A percentile compares a stretch with the other conserved stretches of the same genome.
These are phyloP conservation scores for Penicillium macrosclerotiorum DNA, from an alignment of 495 filamentous ascomycete species.

Conservation along the genomic window DNA sequence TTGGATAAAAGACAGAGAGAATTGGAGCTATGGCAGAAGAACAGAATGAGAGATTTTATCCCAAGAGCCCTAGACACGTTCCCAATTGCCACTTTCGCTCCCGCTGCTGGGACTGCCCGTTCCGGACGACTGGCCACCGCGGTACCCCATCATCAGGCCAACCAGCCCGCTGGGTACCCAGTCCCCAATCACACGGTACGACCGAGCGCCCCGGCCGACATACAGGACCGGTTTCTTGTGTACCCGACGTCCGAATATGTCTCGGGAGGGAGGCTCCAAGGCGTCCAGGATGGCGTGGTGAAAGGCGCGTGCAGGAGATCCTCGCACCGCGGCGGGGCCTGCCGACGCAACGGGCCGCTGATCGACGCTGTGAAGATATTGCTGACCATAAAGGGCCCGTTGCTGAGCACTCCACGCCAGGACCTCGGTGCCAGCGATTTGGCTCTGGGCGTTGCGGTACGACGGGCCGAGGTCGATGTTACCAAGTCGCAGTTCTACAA, in stretches of 20 bases:
- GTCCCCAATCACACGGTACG: slow-evolving; percentile 82
- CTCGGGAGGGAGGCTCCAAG: slow-evolving; percentile 48
- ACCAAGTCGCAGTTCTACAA: slow-evolving; percentile 83
- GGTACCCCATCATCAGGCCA: slow-evolving; percentile 83
- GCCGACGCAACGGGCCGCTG: slow-evolving; percentile 42
- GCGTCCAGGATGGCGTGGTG: slow-evolving; percentile 89
- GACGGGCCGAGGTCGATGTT: slow-evolving; percentile 67
- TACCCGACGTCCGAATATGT: slow-evolving; percentile 38
- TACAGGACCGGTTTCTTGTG: slow-evolving; percentile 55
- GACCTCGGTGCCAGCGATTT: slow-evolving; percentile 57
- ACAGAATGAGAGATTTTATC: not conserved
- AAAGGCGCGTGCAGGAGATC: slow-evolving; percentile 69
- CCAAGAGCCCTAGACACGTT: slow-evolving; percentile 26
- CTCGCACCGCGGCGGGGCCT: slow-evolving; percentile 49
- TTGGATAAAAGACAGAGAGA: too few relatives aligned
- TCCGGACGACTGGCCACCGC: slow-evolving; percentile 32
- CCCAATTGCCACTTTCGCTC: slow-evolving; percentile 42
- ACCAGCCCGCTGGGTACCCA: slow-evolving; percentile 80
- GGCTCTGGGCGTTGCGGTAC: slow-evolving; percentile 39
- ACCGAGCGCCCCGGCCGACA: slow-evolving; percentile 75
- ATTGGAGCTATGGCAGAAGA: not conserved
- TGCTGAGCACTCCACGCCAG: slow-evolving; percentile 62
- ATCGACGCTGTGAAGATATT: slow-evolving; percentile 45
- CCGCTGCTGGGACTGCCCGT: slow-evolving; percentile 28
- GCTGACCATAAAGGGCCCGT: slow-evolving; percentile 39